Base-by-base conservation (phyloP, 306 rosid genomes). In the Delonix regia region DNA sequence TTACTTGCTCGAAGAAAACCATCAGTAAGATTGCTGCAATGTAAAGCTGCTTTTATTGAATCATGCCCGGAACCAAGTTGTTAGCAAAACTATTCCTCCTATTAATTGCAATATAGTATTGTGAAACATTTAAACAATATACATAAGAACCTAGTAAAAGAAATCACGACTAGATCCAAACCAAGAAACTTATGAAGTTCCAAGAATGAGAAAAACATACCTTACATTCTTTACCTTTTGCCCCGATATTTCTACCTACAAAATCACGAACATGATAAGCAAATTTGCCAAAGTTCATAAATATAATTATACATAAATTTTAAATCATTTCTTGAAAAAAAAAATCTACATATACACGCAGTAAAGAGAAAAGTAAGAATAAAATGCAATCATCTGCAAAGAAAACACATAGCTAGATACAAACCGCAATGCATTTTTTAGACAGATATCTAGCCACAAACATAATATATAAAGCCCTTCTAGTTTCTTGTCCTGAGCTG, bases 181-280 rank as follows among this genome's bases (percentile, higher is more conserved):
- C 38, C 36, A 56, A 49, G 13, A 71, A 59, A 56, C 49, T 19
- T 25, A 55, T 39, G 49, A 64, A 73, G 45, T 60, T 74, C 75
- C 19, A 22, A 78, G 66, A 63, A 77, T 24, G 66, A 30, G 51
- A 69, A 69, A 69, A 78, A 18, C 42, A 49, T 70, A 78, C 88
- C 67, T 65, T 41, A 6, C 24, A 6, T 71, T 74, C 41, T 83
- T 82, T 64, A 71, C 73, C 69, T 65, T 82, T 74, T 5, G 24
- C 63, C 49, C 0, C 60, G 19, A 19, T 59, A 21, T 70, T 75
- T 56, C 52, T 59, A 30, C 86, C 88, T 82, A 49, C 27, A 69
- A 78, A 78, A 42, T 74, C 27, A 73, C 53, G 61, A 21, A 51
- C 38, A 47, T 14, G 27, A 57, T 81, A 60, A 81, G 83, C 24